Evolutionary conservation across 1,284 basidiomycete genomes (phyloP), one percentile per base, ranked within the genome.

Genomic region (Puccinia novopanici): DNA sequence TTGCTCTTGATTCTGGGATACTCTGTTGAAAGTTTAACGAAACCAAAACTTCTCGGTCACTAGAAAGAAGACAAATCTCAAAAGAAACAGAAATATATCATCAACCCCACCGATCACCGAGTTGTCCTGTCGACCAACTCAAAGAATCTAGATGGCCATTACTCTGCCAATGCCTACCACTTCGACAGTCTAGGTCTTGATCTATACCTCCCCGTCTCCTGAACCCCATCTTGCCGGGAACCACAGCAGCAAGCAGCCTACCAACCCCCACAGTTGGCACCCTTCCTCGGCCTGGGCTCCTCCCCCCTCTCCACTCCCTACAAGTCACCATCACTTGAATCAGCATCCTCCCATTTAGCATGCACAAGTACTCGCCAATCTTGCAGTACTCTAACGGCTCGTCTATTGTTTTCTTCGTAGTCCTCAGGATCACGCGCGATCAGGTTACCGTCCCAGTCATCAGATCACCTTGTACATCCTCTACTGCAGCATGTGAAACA

Each of bases 301-400:
- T 34, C 34, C 34, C 30, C 52, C 45, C 27, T n/a, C 52, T 17
- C n/a, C 67, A 52, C 67, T 24, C n/a, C 24, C 42, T 2, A 37
- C 52, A 17, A n/a, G n/a, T n/a, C 19, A 63, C 15, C 61, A 63
- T 6, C 54, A 30, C 52, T 24, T 52, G 52, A 73, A 37, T 73
- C 52, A 42, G 54, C 34, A 52, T 1, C 34, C 4, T 34, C 34
- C 34, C 34, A 34, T 34, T 34, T 34, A 34, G 1, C 34, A 34
- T 34, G 1, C 34, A 34, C 34, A 34, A 34, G 34, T 34, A 34
- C 34, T 34, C 34, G 34, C 34, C 1, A 34, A 34, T 34, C 34
- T 34, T 34, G 50, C n/a, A n/a, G n/a, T 13, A 55, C 40, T n/a
- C 27, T 9, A n/a, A 22, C 37, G 40, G 27, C 40, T 55, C 8